These are phyloP conservation scores for Candolleomyces eurysporus DNA, from an alignment of 768 basidiomycete genomes.

Conservation along the genomic window DNA sequence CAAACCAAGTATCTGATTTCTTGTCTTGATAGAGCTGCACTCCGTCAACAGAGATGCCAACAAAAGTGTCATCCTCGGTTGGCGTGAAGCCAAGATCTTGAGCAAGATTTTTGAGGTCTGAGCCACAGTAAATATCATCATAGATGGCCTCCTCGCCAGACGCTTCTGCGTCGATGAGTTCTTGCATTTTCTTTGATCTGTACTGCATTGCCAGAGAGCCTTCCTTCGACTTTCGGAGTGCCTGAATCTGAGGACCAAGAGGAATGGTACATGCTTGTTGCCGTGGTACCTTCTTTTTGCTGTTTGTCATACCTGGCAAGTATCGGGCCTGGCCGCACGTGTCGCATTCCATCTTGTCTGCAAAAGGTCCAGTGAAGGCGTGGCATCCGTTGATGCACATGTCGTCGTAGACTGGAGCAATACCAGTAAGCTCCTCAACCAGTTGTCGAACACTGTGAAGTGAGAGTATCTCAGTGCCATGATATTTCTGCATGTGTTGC, in stretches of 20 bases:
- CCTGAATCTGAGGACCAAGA: conserved; percentile 35
- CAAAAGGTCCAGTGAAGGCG: background rate
- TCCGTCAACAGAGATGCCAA: conserved; percentile 35
- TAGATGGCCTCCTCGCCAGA: background rate
- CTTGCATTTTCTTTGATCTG: conserved; percentile 9
- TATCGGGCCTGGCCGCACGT: background rate
- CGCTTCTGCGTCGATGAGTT: conserved; percentile 5
- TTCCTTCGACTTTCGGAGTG: conserved; percentile 15
- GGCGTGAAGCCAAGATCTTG: conserved; percentile 15
- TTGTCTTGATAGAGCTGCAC: conserved; percentile 38
- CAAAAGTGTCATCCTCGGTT: conserved; percentile 21
- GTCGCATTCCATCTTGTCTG: background rate
- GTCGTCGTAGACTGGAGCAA: background rate
- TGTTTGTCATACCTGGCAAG: background rate
- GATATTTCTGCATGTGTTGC: background rate
- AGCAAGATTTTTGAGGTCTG: conserved; percentile 20
- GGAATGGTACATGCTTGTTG: conserved; percentile 28
- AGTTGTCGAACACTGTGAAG: background rate
- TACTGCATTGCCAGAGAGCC: conserved; percentile 18
- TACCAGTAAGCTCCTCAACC: background rate
- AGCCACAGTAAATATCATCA: conserved; percentile 26
- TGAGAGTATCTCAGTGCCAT: background rate
- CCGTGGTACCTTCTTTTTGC: conserved; percentile 5
- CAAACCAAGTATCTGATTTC: conserved; percentile 28
- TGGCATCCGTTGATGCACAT: background rate